Evolutionary conservation across 495 filamentous ascomycete species (phyloP).

Genomic region (Ramalina intermedia): DNA sequence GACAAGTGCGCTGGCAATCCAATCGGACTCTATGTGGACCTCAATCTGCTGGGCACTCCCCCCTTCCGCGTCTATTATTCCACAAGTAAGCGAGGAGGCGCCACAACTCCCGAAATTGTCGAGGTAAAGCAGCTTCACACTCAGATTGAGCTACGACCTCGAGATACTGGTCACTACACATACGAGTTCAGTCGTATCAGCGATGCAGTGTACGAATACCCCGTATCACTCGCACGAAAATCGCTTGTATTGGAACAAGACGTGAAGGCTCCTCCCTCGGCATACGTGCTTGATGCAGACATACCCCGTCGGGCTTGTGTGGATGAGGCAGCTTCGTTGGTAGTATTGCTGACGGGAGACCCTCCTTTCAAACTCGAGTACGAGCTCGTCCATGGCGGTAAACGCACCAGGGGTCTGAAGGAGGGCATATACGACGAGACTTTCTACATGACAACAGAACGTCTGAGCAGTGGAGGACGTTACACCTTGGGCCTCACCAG

Average conservation of each 20-base stretch:
- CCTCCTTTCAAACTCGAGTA: constrained; percentile 82
- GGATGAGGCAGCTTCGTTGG: constrained; percentile 58
- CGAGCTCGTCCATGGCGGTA: constrained; percentile 83
- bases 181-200: constrained; percentile 71
- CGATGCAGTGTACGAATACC: constrained; percentile 57
- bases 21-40: constrained; percentile 71
- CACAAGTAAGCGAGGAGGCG: constrained; percentile 43
- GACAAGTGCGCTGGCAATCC: constrained; percentile 92
- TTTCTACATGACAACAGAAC: constrained; percentile 58
- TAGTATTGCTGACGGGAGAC: constrained; percentile 64
- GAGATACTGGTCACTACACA: constrained; percentile 66
- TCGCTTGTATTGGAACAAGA: constrained; percentile 60
- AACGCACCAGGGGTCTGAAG: constrained; percentile 52
- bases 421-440: constrained; percentile 42
- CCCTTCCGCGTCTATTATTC: constrained; percentile 69
- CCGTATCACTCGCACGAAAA: constrained; percentile 34
- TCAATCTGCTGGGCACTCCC: constrained; percentile 80
- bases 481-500: constrained; percentile 71
- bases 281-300: constrained; percentile 45
- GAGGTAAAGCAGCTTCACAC: constrained; percentile 50
- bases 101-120: constrained; percentile 33
- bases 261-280: constrained; percentile 81
- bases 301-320: constrained; percentile 54
- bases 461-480: constrained; percentile 65
- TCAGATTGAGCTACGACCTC: constrained; percentile 73